These are phyloP conservation scores for Chimonanthus salicifolius DNA, from an alignment of 164 flowering plant species.

Conservation along the genomic window DNA sequence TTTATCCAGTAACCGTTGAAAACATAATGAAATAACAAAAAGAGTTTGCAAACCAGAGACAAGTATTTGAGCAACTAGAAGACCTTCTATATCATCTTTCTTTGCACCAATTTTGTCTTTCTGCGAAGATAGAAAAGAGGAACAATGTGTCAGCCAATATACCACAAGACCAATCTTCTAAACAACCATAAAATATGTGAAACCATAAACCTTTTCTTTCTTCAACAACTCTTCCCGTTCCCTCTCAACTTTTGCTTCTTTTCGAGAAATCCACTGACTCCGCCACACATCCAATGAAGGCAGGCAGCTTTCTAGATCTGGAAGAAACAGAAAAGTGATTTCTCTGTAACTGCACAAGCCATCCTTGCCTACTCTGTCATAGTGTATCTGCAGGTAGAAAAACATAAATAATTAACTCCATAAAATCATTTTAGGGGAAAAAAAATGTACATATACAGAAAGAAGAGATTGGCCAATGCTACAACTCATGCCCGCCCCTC, in stretches of 20 bases:
- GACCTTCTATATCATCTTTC: slow-evolving; percentile 49
- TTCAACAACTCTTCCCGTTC: slow-evolving; percentile 38
- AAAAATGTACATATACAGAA: too few relatives aligned
- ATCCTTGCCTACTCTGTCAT: slow-evolving; percentile 89
- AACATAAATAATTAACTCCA: neutral
- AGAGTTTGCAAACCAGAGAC: neutral
- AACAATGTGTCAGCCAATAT: neutral
- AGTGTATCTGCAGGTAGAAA: slow-evolving; percentile 67
- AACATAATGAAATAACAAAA: too few relatives aligned
- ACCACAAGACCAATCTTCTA: neutral
- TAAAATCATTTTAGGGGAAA: too few relatives aligned
- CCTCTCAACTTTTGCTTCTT: slow-evolving; percentile 56
- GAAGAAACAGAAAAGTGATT: slow-evolving; percentile 81
- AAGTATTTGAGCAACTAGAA: neutral
- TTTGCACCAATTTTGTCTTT: slow-evolving; percentile 34
- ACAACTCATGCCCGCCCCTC: too few relatives aligned
- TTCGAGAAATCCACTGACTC: slow-evolving; percentile 70
- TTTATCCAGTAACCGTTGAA: neutral
- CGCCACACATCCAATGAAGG: slow-evolving; percentile 81
- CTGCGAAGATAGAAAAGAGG: slow-evolving; percentile 26
- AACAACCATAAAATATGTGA: neutral
- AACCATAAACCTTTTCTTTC: slow-evolving; percentile 47
- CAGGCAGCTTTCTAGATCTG: slow-evolving; percentile 83
- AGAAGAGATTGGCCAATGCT: too few relatives aligned
- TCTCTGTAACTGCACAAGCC: slow-evolving; percentile 92